phyloP scores from a whole-genome alignment of 441 rosid species.

The Raphanus hybrid region DNA sequence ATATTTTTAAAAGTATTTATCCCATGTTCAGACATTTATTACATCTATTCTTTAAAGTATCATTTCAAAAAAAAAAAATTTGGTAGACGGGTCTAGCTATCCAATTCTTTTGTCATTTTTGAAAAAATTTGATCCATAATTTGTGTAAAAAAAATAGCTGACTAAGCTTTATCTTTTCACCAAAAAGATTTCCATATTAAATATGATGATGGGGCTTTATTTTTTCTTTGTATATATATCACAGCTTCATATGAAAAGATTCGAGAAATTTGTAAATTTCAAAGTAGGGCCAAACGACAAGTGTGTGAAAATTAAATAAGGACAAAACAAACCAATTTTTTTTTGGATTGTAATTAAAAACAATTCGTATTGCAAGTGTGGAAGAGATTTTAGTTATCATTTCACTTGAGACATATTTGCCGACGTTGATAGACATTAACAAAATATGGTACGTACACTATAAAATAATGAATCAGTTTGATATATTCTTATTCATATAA shows the following conservation, averaged over 20 bases:
- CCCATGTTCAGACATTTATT: not conserved
- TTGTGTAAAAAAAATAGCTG: not conserved
- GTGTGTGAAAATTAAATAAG: constrained; percentile 22
- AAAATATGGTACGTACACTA: constrained; percentile 20
- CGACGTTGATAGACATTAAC: constrained; percentile 4
- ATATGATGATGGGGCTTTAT: constrained; percentile 2
- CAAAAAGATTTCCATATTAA: not conserved
- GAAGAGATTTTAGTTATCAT: not conserved
- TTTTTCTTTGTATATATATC: not conserved
- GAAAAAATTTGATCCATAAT: not conserved
- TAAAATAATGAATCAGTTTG: constrained; percentile 3
- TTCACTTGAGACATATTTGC: constrained; percentile 38
- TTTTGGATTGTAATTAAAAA: constrained; percentile 22
- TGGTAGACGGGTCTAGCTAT: constrained; percentile 1
- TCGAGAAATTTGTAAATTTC: not conserved
- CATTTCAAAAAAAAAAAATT: not conserved
- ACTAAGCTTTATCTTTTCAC: not conserved
- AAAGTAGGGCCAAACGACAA: constrained; percentile 18
- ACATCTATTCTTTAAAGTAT: not conserved
- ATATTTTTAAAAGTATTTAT: not conserved
- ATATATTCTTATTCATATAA: not conserved
- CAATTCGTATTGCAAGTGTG: constrained; percentile 29
- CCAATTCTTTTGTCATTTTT: not conserved
- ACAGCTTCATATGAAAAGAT: not conserved
- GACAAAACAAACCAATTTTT: constrained; percentile 19